Percentiles rank a stretch among this genome's conserved stretches.
phyloP scores from a whole-genome alignment of 2,329 filamentous ascomycete genomes.

The Pseudofabraea citricarpa region DNA sequence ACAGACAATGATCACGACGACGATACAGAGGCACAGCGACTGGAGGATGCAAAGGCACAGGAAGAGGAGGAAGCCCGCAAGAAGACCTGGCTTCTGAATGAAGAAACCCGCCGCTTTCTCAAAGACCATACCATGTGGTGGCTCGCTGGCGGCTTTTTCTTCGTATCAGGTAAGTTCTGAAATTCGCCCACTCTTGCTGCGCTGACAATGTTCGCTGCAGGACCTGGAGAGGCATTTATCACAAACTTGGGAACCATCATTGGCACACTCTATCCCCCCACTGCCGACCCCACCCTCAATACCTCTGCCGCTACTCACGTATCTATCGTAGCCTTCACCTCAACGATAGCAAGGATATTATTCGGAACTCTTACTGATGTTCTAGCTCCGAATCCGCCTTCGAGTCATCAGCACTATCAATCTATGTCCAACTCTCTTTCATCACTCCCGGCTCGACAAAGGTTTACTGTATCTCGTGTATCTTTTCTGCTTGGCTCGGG shows the following conservation, averaged over 20 bases:
- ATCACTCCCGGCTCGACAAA: constrained; percentile 32
- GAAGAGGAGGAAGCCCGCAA: constrained; percentile 52
- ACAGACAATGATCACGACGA: constrained; percentile 33
- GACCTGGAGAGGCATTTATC: constrained; percentile 95
- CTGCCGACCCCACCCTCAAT: constrained; percentile 41
- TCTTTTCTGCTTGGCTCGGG: constrained; percentile 74
- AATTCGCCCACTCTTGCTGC: not conserved
- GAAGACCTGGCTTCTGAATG: constrained; percentile 88
- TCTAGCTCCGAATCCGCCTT: constrained; percentile 56
- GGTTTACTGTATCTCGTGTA: constrained; percentile 69
- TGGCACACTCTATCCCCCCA: constrained; percentile 69
- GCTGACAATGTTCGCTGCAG: constrained; percentile 42
- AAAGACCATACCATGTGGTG: constrained; percentile 93
- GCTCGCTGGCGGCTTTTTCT: constrained; percentile 83
- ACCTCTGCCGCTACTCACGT: constrained; percentile 76
- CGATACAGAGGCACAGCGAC: constrained; percentile 34
- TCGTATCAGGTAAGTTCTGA: constrained; percentile 47
- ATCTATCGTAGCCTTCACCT: constrained; percentile 84
- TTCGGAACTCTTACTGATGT: constrained; percentile 87
- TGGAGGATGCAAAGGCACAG: constrained; percentile 28
- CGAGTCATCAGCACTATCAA: constrained; percentile 29
- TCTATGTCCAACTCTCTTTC: constrained; percentile 23
- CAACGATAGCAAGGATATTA: constrained; percentile 83
- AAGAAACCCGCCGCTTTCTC: constrained; percentile 81
- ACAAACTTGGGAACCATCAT: constrained; percentile 96